These are phyloP conservation scores for Rubroboletus pulcherrimus DNA, from an alignment of 768 basidiomycete genomes.

Conservation along the genomic window DNA sequence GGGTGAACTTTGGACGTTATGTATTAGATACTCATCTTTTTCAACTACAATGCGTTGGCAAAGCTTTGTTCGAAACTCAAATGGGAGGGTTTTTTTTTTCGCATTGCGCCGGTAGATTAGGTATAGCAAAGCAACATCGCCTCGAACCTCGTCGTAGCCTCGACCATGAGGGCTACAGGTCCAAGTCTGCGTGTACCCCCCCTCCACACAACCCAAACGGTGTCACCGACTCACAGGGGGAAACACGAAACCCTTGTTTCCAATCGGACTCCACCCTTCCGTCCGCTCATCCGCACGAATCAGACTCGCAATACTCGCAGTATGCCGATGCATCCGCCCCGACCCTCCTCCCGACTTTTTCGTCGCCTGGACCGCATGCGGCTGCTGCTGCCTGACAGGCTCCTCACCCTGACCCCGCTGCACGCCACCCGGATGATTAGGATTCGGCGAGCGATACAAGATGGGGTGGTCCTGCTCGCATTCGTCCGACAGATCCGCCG, in stretches of 20 bases:
- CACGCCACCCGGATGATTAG: conserved; percentile 8
- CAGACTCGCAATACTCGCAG: conserved; percentile 79
- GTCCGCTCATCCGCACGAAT: conserved; percentile 72
- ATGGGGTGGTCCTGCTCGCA: conserved; percentile 56
- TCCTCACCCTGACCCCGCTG: conserved; percentile 5
- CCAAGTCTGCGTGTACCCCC: background rate
- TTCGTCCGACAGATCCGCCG: conserved; percentile 60
- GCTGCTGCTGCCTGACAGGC: background rate
- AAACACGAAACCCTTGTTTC: conserved; percentile 49
- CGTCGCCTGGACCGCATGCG: conserved; percentile 3
- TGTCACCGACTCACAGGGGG: conserved; percentile 35
- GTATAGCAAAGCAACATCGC: conserved; percentile 8
- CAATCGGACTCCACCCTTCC: conserved; percentile 79
- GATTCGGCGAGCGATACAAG: conserved; percentile 64
- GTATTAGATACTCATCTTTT: background rate
- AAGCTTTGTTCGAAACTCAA: background rate
- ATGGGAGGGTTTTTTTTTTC: background rate
- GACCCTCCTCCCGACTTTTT: conserved; percentile 8
- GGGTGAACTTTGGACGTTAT: too few species aligned
- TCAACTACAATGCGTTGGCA: background rate
- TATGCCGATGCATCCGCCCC: conserved; percentile 61
- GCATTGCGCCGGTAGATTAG: conserved; percentile 1
- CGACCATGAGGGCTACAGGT: background rate
- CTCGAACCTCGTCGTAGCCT: background rate
- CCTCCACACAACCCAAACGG: background rate